Percentiles rank a stretch among this genome's conserved stretches.
phyloP scores from a whole-genome alignment of 208 protist genomes.

The Acanthamoeba lenticulata region DNA sequence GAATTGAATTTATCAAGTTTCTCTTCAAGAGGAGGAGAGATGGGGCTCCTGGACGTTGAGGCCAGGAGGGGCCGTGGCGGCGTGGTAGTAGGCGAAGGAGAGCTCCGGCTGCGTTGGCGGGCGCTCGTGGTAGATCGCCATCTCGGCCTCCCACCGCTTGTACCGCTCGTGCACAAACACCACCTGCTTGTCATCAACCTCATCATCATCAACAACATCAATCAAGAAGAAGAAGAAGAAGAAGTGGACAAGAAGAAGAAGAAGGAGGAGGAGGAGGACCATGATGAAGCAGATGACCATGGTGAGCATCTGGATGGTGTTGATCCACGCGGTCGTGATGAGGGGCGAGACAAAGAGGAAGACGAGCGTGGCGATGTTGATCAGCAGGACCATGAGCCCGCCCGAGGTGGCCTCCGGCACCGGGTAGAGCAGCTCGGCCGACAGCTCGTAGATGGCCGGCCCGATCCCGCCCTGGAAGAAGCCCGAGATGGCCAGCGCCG shows the following conservation, averaged over 20 bases:
- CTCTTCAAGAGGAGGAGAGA: no score
- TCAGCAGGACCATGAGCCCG: constrained; percentile 25
- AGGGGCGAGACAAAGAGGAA: constrained; percentile 22
- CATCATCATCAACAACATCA: neutral
- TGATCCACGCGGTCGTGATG: constrained; percentile 19
- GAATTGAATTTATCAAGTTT: no score
- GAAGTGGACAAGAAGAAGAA: no score
- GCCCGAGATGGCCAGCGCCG: neutral
- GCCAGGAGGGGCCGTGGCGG: no score
- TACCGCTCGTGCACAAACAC: neutral
- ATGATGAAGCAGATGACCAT: constrained; percentile 22
- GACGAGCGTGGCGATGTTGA: constrained; percentile 32
- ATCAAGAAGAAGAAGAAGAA: no score
- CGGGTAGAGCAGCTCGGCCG: constrained; percentile 42
- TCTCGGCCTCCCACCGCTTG: neutral
- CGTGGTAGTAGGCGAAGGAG: no score
- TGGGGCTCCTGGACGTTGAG: no score
- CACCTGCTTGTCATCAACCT: neutral
- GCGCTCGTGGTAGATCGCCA: neutral
- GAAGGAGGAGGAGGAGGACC: no score
- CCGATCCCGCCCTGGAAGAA: constrained; percentile 28
- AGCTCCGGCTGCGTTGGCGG: no score
- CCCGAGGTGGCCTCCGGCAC: constrained; percentile 43
- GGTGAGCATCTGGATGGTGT: constrained; percentile 19
- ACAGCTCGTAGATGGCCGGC: constrained; percentile 21